These are phyloP conservation scores for Lachnellula arida DNA, from an alignment of 2,329 filamentous ascomycete genomes.

Conservation along the genomic window DNA sequence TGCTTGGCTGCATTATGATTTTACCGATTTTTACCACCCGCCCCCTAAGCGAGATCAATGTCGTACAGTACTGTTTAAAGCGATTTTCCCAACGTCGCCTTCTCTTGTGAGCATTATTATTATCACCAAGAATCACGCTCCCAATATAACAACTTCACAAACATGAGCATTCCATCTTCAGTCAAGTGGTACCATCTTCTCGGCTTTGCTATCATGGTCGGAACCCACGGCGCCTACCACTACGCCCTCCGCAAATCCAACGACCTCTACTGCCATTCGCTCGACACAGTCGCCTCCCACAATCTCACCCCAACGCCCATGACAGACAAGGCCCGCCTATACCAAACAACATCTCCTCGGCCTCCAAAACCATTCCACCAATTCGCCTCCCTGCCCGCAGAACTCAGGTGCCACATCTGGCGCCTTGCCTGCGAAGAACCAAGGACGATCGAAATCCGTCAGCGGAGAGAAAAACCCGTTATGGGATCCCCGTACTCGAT, in stretches of 20 bases:
- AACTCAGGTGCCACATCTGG: neutral
- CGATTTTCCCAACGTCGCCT: too few relatives aligned
- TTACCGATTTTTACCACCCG: too few relatives aligned
- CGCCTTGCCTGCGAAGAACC: neutral
- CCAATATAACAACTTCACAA: neutral
- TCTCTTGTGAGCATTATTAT: too few relatives aligned
- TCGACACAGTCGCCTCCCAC: neutral
- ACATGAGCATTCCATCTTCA: neutral
- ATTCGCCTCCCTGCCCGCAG: neutral
- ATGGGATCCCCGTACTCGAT: neutral
- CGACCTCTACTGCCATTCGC: neutral
- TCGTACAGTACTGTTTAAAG: too few relatives aligned
- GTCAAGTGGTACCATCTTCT: neutral
- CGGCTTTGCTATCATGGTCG: neutral
- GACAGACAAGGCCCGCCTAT: neutral
- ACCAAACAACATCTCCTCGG: neutral
- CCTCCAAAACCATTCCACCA: neutral
- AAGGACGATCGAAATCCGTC: neutral
- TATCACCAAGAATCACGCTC: too few relatives aligned
- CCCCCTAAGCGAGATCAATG: too few relatives aligned
- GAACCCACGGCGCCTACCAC: neutral
- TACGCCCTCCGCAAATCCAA: neutral
- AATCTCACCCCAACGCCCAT: neutral
- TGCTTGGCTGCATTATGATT: too few relatives aligned
- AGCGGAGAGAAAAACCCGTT: neutral